Evolutionary conservation across 2,329 filamentous ascomycete genomes (phyloP), one percentile per base, ranked within the genome.

Genomic region (Zarea fungicola): DNA sequence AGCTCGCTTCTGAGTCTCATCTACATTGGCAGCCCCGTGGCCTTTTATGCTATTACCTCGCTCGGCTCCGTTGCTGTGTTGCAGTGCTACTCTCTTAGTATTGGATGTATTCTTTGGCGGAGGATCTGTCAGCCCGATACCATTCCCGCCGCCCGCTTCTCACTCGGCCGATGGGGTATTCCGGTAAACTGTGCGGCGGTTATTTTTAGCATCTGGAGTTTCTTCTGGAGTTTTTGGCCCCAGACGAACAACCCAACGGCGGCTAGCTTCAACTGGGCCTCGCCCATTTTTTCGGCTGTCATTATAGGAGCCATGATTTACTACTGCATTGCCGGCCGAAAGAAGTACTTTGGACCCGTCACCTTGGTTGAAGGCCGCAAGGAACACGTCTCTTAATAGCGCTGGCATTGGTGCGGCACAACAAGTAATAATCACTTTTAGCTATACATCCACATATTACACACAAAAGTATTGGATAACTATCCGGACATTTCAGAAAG

Each of bases 161-260:
- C 52, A 2, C 34, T 55, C 13, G 53, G 53, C 31, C 46, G 37
- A 43, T 54, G 36, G 35, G 53, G 53, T 22, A 18, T 55, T 4
- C 43, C 49, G 2, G 43, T 54, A 3, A 55, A 55, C 34, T 22
- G 36, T 5, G 18, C 31, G 7, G 53, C 53, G 5, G 28, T 54
- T 6, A 5, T 47, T 11, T 50, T 41, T 42, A 47, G 32, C 28
- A 4, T 42, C 11, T 55, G 53, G 53, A 41, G 34, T 7, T 54
- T 55, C 28, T 54, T 55, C 41, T 55, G 52, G 53, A 46, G 26
- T 14, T 51, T 53, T 26, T 55, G 53, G 52, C 53, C 53, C n/a
- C 42, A 50, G 28, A 31, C 28, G 4, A 50, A 52, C 22, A 49
- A 50, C 2, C 45, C 53, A 1, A 43, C 29, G 10, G 46, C 53